Evolutionary conservation across 768 basidiomycete species (phyloP).

Genomic region (Pholiota conissans): DNA sequence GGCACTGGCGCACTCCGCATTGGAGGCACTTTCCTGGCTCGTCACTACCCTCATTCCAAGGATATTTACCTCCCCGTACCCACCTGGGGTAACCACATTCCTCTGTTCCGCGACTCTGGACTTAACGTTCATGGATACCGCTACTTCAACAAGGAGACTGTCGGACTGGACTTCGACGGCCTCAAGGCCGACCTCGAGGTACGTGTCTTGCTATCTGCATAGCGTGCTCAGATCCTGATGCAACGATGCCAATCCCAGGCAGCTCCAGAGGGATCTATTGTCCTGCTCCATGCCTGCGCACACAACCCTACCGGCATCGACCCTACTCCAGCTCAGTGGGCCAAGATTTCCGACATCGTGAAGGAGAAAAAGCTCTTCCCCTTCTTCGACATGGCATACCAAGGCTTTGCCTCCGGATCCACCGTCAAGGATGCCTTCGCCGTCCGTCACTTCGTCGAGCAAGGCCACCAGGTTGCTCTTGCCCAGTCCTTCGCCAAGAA

Average conservation of each 20-base stretch:
- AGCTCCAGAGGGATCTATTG: conserved; percentile 78
- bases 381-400: conserved; percentile 99
- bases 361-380: conserved; percentile 92
- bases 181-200: conserved; percentile 87
- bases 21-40: conserved; percentile 88
- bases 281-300: conserved; percentile 94
- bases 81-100: conserved; percentile 97
- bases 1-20: conserved; percentile 97
- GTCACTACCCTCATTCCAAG: conserved; percentile 85
- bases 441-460: conserved; percentile 87
- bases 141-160: conserved; percentile 92
- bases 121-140: conserved; percentile 90
- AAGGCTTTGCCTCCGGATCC: conserved; percentile 96
- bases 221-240: conserved; percentile 5
- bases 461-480: conserved; percentile 89
- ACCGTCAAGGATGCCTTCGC: conserved; percentile 92
- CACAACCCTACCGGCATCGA: conserved; percentile 99
- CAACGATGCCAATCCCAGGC: conserved; percentile 37
- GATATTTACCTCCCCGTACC: conserved; percentile 90
- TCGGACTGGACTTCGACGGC: conserved; percentile 90
- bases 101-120: conserved; percentile 92
- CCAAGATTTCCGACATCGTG: conserved; percentile 81
- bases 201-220: conserved; percentile 16
- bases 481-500: conserved; percentile 99
- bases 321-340: conserved; percentile 93